Evolutionary conservation across 441 rosid genomes (phyloP).

Genomic region (Brassica hybrid): DNA sequence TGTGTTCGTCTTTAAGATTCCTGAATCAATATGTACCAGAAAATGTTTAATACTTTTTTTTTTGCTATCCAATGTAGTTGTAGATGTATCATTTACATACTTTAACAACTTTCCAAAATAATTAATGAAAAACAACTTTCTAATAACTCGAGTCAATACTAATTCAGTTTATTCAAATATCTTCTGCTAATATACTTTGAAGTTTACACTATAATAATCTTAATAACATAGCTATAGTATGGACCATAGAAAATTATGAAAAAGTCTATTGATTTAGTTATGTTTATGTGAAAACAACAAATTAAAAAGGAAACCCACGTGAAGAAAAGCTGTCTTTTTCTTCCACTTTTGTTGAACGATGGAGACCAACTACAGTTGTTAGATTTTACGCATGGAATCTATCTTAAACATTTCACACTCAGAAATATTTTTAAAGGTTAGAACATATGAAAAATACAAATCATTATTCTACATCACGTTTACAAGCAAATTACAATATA

Average conservation of each 20-base stretch:
- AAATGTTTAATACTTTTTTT: neutral
- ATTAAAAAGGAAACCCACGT: constrained; percentile 17
- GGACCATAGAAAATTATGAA: neutral
- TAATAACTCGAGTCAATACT: neutral
- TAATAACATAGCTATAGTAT: neutral
- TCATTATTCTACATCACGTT: constrained; percentile 16
- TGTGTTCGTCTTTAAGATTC: constrained; percentile 8
- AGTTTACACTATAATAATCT: constrained; percentile 3
- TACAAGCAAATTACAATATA: constrained; percentile 30
- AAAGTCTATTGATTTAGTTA: neutral
- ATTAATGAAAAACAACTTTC: constrained; percentile 7
- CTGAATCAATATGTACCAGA: constrained; percentile 22
- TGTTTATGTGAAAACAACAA: constrained; percentile 1
- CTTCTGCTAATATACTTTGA: neutral
- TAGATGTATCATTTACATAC: constrained; percentile 21
- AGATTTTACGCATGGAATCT: constrained; percentile 20
- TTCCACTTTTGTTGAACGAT: constrained; percentile 28
- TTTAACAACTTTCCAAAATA: constrained; percentile 3
- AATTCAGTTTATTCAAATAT: neutral
- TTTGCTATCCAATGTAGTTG: neutral
- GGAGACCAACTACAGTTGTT: constrained; percentile 28
- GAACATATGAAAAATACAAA: neutral
- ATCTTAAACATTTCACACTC: constrained; percentile 16
- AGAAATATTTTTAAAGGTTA: neutral
- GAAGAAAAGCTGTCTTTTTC: constrained; percentile 30